Base-by-base conservation (phyloP, 108 stramenopile species). In the Skeletonema marinoi region DNA sequence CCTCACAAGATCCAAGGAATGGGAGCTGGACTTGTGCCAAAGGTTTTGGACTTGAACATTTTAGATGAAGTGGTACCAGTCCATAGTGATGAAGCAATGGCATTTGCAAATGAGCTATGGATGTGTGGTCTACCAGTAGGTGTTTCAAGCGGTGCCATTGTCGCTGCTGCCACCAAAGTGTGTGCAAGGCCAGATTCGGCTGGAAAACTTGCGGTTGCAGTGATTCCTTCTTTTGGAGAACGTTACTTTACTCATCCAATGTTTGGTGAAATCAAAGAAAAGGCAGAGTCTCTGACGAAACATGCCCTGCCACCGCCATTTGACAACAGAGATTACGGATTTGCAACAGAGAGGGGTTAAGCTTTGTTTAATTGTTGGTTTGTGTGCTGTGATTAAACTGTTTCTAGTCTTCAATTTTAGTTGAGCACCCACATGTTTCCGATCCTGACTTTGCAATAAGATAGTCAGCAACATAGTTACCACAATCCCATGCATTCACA, bases 401-500 rank as follows among this genome's bases (percentile, higher is more conserved):
- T 39, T 29, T 29, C 65, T 42, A 69, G 31, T 82, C 74, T 19
- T 66, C 70, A 66, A 93, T 88, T 65, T 77, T 76, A 4, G 85
- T 78, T 3, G 92, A 88, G 72, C 93, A 94, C 9, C 83, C 89
- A 66, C 93, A 94, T 14, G 86, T 86, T 71, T 94, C 93, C 33
- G 80, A 72, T 31, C 93, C 93, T 38, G 83, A 78, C 19, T 81
- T 75, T 12, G 88, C 50, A 32, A 85, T 86, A 58, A 94, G 71
- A 68, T 92, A 95, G 68, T 95, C 94, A 14, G 90, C 82, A 46
- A 88, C 89, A 60, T 95, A 95, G 59, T 92, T 95, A 3, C 88
- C 89, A 62, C 92, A 59, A 80, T 95, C 94, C 90, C 90, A 95
- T 8, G 92, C 88, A 73, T 89, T 91, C 6, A 95, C 90, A 78